A percentile compares a stretch with the other conserved stretches of the same genome.
Conservation (phyloP, 768 basidiomycete species). For the Lyophyllum shimeji region DNA sequence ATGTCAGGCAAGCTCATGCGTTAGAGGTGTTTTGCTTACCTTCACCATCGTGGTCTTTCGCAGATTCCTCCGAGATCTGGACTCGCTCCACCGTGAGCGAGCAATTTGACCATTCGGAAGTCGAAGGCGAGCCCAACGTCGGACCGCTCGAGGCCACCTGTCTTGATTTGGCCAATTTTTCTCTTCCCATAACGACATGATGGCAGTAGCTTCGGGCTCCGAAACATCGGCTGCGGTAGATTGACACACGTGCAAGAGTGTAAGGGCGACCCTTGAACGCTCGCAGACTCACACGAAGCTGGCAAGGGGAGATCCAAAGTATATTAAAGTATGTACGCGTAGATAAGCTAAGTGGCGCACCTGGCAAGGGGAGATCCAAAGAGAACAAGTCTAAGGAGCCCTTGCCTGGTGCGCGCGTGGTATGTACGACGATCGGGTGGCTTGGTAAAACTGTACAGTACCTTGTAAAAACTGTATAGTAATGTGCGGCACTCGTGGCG, state of each 20-base stretch:
- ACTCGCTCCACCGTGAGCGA: slow-evolving; percentile 20
- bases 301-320: too few species aligned
- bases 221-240: slow-evolving; percentile 11
- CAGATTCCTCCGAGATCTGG: background rate
- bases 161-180: slow-evolving; percentile 14
- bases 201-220: slow-evolving; percentile 12
- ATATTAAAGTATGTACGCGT: too few species aligned
- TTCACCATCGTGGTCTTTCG: background rate
- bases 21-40: background rate
- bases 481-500: too few species aligned
- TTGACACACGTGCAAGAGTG: slow-evolving; percentile 3
- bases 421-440: too few species aligned
- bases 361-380: too few species aligned
- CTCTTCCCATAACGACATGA: background rate
- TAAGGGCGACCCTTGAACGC: too few species aligned
- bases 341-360: too few species aligned
- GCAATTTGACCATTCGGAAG: slow-evolving; percentile 26
- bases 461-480: too few species aligned
- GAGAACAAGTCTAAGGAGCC: too few species aligned
- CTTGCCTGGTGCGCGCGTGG: too few species aligned
- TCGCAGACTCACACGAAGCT: too few species aligned
- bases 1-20: background rate
- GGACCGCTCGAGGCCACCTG: slow-evolving; percentile 6
- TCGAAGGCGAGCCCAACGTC: slow-evolving; percentile 20
- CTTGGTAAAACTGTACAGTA: too few species aligned